phyloP scores from a whole-genome alignment of 2,329 filamentous ascomycete genomes.

The Chalaropsis thielavioides region DNA sequence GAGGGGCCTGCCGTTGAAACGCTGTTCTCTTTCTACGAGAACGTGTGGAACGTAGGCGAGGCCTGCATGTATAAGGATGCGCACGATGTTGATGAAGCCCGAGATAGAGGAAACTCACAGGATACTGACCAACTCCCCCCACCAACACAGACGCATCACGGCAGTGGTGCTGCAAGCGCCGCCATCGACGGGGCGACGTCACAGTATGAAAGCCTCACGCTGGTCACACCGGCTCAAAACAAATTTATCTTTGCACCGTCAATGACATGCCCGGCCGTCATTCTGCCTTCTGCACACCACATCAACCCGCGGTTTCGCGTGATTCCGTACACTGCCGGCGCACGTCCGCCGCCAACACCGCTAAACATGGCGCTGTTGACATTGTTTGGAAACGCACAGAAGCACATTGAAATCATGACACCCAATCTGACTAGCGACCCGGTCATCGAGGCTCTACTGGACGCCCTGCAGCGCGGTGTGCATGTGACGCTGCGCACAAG shows the following conservation, averaged over 20 bases:
- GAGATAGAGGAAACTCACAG: not conserved
- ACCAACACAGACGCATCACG: not conserved
- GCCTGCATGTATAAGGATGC: not conserved
- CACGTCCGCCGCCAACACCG: conserved; percentile 45
- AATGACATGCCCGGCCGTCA: conserved; percentile 52
- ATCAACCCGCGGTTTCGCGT: conserved; percentile 49
- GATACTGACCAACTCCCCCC: not conserved
- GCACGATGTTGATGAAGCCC: conserved; percentile 8
- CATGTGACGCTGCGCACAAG: conserved; percentile 54
- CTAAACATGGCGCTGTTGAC: conserved; percentile 51
- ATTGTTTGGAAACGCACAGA: conserved; percentile 43
- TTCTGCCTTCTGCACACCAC: conserved; percentile 63
- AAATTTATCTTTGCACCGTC: conserved; percentile 50
- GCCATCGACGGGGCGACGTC: not conserved
- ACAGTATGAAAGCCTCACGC: conserved; percentile 15
- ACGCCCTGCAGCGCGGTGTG: conserved; percentile 50
- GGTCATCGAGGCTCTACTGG: conserved; percentile 46
- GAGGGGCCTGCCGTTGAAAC: conserved; percentile 44
- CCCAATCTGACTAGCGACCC: conserved; percentile 61
- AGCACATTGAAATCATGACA: conserved; percentile 54
- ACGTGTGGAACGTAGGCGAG: conserved; percentile 43
- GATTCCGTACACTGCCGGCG: conserved; percentile 39
- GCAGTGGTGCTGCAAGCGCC: not conserved
- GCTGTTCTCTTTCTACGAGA: conserved; percentile 51
- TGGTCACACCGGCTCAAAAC: conserved; percentile 20